Evolutionary conservation across 306 rosid species (phyloP).

Genomic region (Pyrus communis): DNA sequence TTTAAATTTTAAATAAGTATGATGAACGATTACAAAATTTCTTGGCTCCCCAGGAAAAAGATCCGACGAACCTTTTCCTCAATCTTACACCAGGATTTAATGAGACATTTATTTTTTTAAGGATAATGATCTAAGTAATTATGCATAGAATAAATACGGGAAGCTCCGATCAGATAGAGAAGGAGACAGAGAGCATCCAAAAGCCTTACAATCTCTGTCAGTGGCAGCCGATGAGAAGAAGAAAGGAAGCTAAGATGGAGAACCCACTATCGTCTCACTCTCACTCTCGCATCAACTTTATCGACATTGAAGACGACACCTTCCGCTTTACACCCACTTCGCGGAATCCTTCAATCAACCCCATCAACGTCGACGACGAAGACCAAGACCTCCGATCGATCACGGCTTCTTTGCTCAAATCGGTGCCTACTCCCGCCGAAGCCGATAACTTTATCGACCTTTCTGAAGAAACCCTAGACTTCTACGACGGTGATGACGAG

Average conservation of each 20-base stretch:
- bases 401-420: neutral
- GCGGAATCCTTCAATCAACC: neutral
- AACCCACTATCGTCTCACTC: neutral
- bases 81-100: too few relatives aligned
- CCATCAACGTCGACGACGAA: slow-evolving; percentile 1
- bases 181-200: neutral
- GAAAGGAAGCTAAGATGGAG: neutral
- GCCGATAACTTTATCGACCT: slow-evolving; percentile 8
- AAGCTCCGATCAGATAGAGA: too few relatives aligned
- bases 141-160: too few relatives aligned
- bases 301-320: slow-evolving; percentile 10
- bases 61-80: too few relatives aligned
- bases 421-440: neutral
- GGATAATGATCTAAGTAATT: too few relatives aligned
- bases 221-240: neutral
- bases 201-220: neutral
- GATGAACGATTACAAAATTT: too few relatives aligned
- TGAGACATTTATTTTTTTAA: too few relatives aligned
- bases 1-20: too few relatives aligned
- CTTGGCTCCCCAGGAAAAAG: too few relatives aligned
- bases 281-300: neutral
- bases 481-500: neutral
- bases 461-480: neutral
- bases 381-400: neutral
- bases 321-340: neutral